A percentile compares a stretch with the other conserved stretches of the same genome.
Evolutionary conservation across 1,139 yeast genomes (phyloP).

Genomic region (Yamadazyma atmosphaerica): DNA sequence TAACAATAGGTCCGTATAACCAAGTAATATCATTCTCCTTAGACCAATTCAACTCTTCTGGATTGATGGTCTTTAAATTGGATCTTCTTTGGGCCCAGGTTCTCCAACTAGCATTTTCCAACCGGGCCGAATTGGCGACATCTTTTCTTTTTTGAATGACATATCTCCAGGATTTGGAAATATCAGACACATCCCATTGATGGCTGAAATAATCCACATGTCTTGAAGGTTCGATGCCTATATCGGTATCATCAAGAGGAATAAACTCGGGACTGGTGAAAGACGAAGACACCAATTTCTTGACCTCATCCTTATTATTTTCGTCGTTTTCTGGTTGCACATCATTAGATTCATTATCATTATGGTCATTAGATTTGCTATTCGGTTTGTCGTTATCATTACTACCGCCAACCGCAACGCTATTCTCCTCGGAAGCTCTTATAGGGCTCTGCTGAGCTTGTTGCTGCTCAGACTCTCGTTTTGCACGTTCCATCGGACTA

Average conservation of each 20-base stretch:
- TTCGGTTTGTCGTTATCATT: neutral
- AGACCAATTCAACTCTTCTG: slow-evolving; percentile 76
- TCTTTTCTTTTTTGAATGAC: slow-evolving; percentile 78
- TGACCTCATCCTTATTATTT: neutral
- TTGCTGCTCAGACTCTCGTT: slow-evolving; percentile 2
- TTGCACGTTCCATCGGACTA: slow-evolving; percentile 27
- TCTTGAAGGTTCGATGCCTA: slow-evolving; percentile 75
- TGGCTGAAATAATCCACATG: slow-evolving; percentile 95
- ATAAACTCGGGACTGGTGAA: slow-evolving; percentile 37
- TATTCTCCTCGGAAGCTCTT: neutral
- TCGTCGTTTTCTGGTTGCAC: neutral
- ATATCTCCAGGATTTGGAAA: slow-evolving; percentile 93
- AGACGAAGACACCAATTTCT: slow-evolving; percentile 5
- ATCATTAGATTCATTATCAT: neutral
- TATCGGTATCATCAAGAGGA: slow-evolving; percentile 85
- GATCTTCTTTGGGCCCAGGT: slow-evolving; percentile 83
- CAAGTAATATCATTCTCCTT: slow-evolving; percentile 81
- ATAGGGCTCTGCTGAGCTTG: neutral
- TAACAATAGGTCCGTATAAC: slow-evolving; percentile 77
- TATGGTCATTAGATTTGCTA: neutral
- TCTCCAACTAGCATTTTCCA: slow-evolving; percentile 84
- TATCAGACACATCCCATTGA: slow-evolving; percentile 92
- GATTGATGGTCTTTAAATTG: slow-evolving; percentile 65
- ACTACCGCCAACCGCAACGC: slow-evolving; percentile 1
- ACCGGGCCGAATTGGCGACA: slow-evolving; percentile 64